Base-by-base conservation (phyloP, 441 rosid genomes). In the Mallotus repandus region DNA sequence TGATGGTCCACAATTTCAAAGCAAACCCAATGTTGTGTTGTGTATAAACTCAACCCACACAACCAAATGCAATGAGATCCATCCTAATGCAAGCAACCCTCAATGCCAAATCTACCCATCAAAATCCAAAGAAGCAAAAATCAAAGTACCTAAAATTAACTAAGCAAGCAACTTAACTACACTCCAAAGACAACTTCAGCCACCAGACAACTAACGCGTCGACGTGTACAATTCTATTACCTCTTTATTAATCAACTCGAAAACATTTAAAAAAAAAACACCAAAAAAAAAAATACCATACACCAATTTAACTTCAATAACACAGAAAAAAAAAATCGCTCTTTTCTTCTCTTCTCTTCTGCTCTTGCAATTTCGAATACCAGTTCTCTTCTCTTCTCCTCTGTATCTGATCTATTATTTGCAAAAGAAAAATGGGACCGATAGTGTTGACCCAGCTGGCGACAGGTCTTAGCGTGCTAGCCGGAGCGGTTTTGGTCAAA, bases 401-500 rank as follows among this genome's bases (percentile, higher is more conserved):
- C 46, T 53, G 29, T 0, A 35, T 56, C 56, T 56, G n/a, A 45
- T 61, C 62, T 25, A 54, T 18, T n/a, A 0, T 9, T 10, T 13
- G 12, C 49, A 45, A 9, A 45, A 8, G 9, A n/a, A 50, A 66
- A 38, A 91, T 94, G 98, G 82, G 76, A 74, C 97, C 92, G 32
- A 43, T 89, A 73, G 94, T 89, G 21, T 73, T 92, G 79, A 91
- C 93, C 15, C 95, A 91, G 82, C 63, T 94, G 73, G 93, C 97
- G 10, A 88, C 97, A 12, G 99, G 99, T 18, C 79, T 95, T 5
- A 85, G 94, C 85, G 94, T 92, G 56, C 77, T 95, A 68, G 99
- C 98, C 77, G 99, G 98, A 7, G 98, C 96, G 68, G 89, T 76
- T 1, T 76, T 95, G 29, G 88, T 91, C 79, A 95, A 95, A 82